Conservation (phyloP, 768 basidiomycete genomes). For the Lyophyllum shimeji region DNA sequence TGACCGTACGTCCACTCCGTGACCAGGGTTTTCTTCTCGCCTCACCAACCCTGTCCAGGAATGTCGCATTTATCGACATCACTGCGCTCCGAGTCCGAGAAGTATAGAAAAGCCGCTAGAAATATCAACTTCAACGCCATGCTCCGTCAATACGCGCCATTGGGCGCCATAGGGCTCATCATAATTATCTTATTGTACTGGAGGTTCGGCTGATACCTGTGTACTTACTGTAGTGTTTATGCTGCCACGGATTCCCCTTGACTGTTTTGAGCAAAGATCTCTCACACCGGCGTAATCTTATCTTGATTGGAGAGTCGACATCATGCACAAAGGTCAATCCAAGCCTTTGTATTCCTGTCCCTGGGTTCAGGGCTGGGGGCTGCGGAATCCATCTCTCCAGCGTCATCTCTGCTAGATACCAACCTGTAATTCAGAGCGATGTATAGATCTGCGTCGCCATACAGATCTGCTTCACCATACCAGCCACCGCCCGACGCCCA, state of each 20-base stretch:
- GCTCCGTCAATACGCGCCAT: conserved; percentile 93
- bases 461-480: conserved; percentile 33
- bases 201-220: conserved; percentile 60
- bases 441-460: conserved; percentile 25
- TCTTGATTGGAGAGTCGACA: conserved; percentile 12
- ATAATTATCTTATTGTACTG: conserved; percentile 77
- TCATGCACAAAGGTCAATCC: not conserved
- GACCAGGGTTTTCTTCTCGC: not conserved
- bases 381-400: not conserved
- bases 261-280: conserved; percentile 5
- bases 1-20: conserved; percentile 63
- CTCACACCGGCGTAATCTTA: conserved; percentile 14
- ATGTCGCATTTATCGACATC: conserved; percentile 98
- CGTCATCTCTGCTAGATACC: not conserved
- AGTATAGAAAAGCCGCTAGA: conserved; percentile 92
- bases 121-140: conserved; percentile 94
- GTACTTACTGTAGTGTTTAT: conserved; percentile 12
- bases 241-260: not conserved
- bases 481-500: conserved; percentile 10
- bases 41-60: conserved; percentile 43
- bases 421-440: not conserved
- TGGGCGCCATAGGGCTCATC: conserved; percentile 80
- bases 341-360: not conserved
- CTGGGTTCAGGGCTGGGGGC: conserved; percentile 11
- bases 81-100: conserved; percentile 93